Conservation (phyloP, 441 rosid genomes). For the Adansonia grandidieri region DNA sequence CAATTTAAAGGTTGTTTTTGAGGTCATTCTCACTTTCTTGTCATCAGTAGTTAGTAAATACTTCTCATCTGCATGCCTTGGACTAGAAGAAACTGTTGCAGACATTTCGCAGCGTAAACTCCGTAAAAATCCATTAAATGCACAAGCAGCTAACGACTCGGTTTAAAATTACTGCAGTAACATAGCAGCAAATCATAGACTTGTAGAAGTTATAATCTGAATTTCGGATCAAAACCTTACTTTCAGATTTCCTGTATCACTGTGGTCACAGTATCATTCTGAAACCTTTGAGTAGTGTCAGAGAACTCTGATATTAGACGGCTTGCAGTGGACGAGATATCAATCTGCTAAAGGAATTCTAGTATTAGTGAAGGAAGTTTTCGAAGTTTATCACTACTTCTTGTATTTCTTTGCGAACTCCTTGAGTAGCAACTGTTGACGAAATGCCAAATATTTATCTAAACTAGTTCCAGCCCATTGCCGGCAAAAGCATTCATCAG, state of each 20-base stretch:
- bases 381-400: constrained; percentile 41
- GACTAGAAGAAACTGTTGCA: constrained; percentile 20
- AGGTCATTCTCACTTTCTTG: constrained; percentile 7
- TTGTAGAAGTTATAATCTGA: neutral
- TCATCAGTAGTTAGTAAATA: constrained; percentile 22
- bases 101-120: neutral
- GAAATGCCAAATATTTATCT: constrained; percentile 81
- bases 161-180: neutral
- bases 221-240: constrained; percentile 2
- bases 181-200: neutral
- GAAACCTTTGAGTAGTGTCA: neutral
- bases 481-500: constrained; percentile 87
- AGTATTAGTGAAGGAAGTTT: neutral
- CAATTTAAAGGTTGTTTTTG: neutral
- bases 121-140: neutral
- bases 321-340: constrained; percentile 21
- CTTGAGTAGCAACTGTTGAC: constrained; percentile 68
- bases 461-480: constrained; percentile 82
- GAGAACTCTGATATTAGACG: constrained; percentile 11
- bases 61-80: constrained; percentile 23
- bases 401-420: constrained; percentile 74
- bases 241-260: constrained; percentile 2
- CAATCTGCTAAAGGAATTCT: constrained; percentile 8
- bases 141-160: neutral
- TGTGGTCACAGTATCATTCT: neutral